Percentiles rank a stretch among this genome's conserved stretches.
Conservation (phyloP, 2,329 filamentous ascomycete species). For the Bipolaris zeicola region DNA sequence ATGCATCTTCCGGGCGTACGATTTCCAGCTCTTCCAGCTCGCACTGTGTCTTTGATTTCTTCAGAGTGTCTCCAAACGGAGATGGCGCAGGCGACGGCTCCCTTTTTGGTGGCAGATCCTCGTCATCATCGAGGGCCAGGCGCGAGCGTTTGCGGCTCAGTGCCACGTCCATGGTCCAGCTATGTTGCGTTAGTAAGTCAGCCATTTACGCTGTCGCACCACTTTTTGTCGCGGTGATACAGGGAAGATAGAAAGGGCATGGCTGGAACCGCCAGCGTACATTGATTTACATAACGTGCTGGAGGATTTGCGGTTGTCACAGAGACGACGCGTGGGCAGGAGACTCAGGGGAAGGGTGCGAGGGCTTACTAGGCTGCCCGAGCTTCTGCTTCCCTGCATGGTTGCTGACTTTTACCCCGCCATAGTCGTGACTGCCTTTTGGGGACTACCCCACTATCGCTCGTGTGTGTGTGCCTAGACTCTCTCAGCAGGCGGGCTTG, state of each 20-base stretch:
- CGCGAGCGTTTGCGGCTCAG: slow-evolving; percentile 45
- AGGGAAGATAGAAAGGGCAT: slow-evolving; percentile 2
- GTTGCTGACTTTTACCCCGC: slow-evolving; percentile 11
- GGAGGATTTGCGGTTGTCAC: slow-evolving; percentile 23
- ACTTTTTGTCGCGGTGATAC: background rate
- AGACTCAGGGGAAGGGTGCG: background rate
- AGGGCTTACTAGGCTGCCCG: slow-evolving; percentile 1
- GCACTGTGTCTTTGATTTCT: slow-evolving; percentile 43
- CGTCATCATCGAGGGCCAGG: slow-evolving; percentile 35
- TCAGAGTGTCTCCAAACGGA: slow-evolving; percentile 33
- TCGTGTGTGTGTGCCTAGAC: slow-evolving; percentile 17
- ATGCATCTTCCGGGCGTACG: slow-evolving; percentile 35
- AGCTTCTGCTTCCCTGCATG: slow-evolving; percentile 9
- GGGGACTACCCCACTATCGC: slow-evolving; percentile 14
- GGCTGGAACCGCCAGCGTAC: slow-evolving; percentile 7
- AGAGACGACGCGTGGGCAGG: slow-evolving; percentile 29
- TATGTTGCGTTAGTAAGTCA: slow-evolving; percentile 19
- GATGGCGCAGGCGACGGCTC: slow-evolving; percentile 29
- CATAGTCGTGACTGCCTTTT: slow-evolving; percentile 1
- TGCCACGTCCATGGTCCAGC: slow-evolving; percentile 37
- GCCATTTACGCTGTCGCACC: slow-evolving; percentile 20
- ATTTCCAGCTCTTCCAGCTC: slow-evolving; percentile 46
- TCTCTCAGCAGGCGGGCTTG: slow-evolving; percentile 13
- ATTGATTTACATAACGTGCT: slow-evolving; percentile 9
- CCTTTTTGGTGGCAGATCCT: slow-evolving; percentile 23